phyloP scores from a whole-genome alignment of 1,284 basidiomycete genomes.

The Ganoderma boninense region DNA sequence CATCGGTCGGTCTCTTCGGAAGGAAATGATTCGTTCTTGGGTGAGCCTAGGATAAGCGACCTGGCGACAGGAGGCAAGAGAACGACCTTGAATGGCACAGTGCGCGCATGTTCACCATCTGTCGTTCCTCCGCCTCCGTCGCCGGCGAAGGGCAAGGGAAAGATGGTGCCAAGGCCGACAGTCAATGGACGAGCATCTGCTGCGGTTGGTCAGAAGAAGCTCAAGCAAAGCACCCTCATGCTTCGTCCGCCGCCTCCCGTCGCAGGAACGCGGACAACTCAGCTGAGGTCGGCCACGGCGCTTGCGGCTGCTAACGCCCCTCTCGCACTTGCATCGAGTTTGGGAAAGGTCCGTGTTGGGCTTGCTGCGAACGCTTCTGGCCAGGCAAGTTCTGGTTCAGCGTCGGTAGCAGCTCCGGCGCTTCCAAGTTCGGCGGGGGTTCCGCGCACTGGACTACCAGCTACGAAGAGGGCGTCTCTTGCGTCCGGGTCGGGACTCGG shows the following conservation, averaged over 20 bases:
- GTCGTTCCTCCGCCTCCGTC: constrained; percentile 3
- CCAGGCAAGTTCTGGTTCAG: background rate
- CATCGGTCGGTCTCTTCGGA: constrained; percentile 44
- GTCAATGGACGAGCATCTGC: background rate
- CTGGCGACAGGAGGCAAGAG: background rate
- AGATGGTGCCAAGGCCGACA: background rate
- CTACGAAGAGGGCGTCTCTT: background rate
- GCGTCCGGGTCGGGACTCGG: background rate
- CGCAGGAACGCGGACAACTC: constrained; percentile 16
- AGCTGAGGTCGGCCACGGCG: constrained; percentile 15
- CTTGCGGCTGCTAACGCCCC: constrained; percentile 3
- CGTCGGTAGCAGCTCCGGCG: background rate
- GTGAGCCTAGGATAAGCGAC: constrained; percentile 11
- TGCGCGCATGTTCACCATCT: background rate
- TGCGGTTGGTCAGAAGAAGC: constrained; percentile 13
- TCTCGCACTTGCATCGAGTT: constrained; percentile 13
- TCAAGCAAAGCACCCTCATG: constrained; percentile 35
- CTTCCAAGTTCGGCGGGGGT: background rate
- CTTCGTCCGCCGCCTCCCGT: constrained; percentile 32
- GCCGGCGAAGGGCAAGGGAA: background rate
- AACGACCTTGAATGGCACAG: constrained; percentile 12
- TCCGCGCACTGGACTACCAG: background rate
- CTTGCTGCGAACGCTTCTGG: constrained; percentile 7
- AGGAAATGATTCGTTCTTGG: constrained; percentile 29
- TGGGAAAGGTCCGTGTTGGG: constrained; percentile 15